Percentiles rank a stretch among this genome's conserved stretches.
phyloP scores from a whole-genome alignment of 73 alveolate genomes.

The Tetrahymena borealis region DNA sequence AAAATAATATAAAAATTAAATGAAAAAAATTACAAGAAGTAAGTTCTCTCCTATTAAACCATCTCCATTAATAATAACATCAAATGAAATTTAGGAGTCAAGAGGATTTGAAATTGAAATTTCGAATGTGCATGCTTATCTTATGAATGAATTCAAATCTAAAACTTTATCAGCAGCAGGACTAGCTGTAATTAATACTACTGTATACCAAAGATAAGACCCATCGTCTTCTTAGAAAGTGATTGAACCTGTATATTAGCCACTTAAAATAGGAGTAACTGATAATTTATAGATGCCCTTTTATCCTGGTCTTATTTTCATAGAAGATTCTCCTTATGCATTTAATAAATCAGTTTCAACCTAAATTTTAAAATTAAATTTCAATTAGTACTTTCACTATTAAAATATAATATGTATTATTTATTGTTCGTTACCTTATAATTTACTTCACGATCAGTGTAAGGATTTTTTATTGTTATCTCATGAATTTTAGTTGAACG shows the following conservation, averaged over 20 bases:
- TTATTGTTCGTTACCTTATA: slow-evolving; percentile 65
- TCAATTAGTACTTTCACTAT: too few species aligned
- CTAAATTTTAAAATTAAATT: slow-evolving; percentile 61
- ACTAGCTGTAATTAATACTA: slow-evolving; percentile 59
- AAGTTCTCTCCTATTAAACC: slow-evolving; percentile 84
- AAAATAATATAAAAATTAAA: background rate
- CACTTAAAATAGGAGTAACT: slow-evolving; percentile 89
- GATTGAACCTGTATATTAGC: slow-evolving; percentile 90
- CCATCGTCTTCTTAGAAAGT: slow-evolving; percentile 87
- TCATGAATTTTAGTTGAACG: slow-evolving; percentile 73
- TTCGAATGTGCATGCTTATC: slow-evolving; percentile 87
- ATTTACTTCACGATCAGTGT: background rate
- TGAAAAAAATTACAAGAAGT: slow-evolving; percentile 43
- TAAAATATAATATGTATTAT: too few species aligned
- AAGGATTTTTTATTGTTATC: slow-evolving; percentile 72
- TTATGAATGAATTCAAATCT: slow-evolving; percentile 77
- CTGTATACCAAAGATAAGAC: slow-evolving; percentile 87
- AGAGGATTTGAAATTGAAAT: slow-evolving; percentile 83
- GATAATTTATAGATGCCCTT: slow-evolving; percentile 22
- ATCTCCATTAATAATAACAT: slow-evolving; percentile 87
- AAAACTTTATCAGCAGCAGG: slow-evolving; percentile 79
- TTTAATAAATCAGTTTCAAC: slow-evolving; percentile 92
- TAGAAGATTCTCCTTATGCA: slow-evolving; percentile 69
- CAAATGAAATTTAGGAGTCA: slow-evolving; percentile 78
- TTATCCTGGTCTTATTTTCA: slow-evolving; percentile 33